Evolutionary conservation across 495 filamentous ascomycete genomes (phyloP), one percentile per base, ranked within the genome.

Genomic region (Usnea hakonensis): DNA sequence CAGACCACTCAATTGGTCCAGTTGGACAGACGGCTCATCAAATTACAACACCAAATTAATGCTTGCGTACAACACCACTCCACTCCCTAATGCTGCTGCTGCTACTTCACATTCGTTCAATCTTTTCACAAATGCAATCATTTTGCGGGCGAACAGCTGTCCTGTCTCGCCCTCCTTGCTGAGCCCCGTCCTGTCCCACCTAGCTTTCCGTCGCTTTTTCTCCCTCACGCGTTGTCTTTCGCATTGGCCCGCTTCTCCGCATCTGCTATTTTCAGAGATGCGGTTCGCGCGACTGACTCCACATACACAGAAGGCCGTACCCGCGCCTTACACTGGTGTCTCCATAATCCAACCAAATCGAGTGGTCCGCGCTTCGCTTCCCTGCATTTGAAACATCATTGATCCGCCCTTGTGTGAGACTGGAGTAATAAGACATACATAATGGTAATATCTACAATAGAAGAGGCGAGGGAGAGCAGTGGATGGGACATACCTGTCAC

Each of bases 401-500:
- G 53, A 48, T 35, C 60, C 48, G 26, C 40, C 41, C n/a, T n/a
- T 17, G 60, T 32, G 35, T 53, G 48, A 36, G 41, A 44, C 32
- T 40, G 55, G 30, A 52, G 21, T 23, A 62, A n/a, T n/a, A 52
- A 57, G 61, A 62, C 41, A 52, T 57, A 10, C 64, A 69, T 59
- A 55, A 69, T 69, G 67, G 62, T 59, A 48, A 60, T 65, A 48
- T 62, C 65, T 56, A 65, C 65, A 48, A 53, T 54, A 13, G 66
- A 63, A 55, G 63, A 68, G 53, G 67, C 41, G 32, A 58, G 58
- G 26, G 66, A 66, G 48, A 62, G 64, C 58, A 52, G 48, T 52
- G 68, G 54, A n/a, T 70, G 65, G 65, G 64, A 66, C 43, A 60
- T 67, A 37, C 59, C 68, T 16, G 33, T 57, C 58, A 65, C 63